Evolutionary conservation across 371 early-diverging fungal species (phyloP).

Genomic region (Chytridium lagenaria): DNA sequence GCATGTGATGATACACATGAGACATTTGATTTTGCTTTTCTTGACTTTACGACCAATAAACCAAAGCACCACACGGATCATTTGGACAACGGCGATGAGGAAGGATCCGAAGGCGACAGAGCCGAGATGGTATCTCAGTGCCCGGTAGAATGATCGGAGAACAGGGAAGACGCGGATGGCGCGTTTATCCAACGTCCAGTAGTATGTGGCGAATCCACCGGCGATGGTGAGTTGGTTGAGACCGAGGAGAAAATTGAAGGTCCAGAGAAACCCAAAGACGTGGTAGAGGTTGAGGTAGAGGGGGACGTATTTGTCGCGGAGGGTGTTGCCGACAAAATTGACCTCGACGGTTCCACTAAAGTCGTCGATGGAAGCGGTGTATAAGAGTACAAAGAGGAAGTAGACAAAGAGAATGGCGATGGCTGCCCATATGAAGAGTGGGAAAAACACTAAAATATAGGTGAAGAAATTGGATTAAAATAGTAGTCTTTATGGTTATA

Average conservation of each 20-base stretch:
- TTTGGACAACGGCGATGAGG: slow-evolving; percentile 56
- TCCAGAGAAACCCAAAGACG: slow-evolving; percentile 61
- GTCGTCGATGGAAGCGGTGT: slow-evolving; percentile 38
- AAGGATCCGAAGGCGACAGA: slow-evolving; percentile 59
- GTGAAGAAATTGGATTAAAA: not conserved
- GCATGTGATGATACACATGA: slow-evolving; percentile 50
- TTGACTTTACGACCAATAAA: slow-evolving; percentile 37
- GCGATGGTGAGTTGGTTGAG: slow-evolving; percentile 54
- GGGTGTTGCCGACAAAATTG: not conserved
- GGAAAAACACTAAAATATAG: slow-evolving; percentile 41
- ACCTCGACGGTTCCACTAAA: slow-evolving; percentile 14
- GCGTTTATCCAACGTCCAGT: slow-evolving; percentile 60
- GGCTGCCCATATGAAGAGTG: slow-evolving; percentile 32
- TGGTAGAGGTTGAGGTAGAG: slow-evolving; percentile 41
- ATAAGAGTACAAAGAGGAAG: slow-evolving; percentile 40
- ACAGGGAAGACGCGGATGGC: slow-evolving; percentile 42
- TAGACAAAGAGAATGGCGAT: slow-evolving; percentile 39
- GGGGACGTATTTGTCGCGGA: slow-evolving; percentile 20
- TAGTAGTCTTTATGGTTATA: not conserved
- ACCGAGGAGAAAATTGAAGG: slow-evolving; percentile 49
- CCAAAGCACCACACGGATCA: slow-evolving; percentile 46
- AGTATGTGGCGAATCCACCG: slow-evolving; percentile 60
- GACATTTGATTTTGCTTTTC: slow-evolving; percentile 34
- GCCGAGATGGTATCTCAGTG: slow-evolving; percentile 60
- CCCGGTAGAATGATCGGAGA: slow-evolving; percentile 41